A percentile compares a stretch with the other conserved stretches of the same genome.
phyloP scores from a whole-genome alignment of 257 asterid species.

The Przewalskia tangutica region DNA sequence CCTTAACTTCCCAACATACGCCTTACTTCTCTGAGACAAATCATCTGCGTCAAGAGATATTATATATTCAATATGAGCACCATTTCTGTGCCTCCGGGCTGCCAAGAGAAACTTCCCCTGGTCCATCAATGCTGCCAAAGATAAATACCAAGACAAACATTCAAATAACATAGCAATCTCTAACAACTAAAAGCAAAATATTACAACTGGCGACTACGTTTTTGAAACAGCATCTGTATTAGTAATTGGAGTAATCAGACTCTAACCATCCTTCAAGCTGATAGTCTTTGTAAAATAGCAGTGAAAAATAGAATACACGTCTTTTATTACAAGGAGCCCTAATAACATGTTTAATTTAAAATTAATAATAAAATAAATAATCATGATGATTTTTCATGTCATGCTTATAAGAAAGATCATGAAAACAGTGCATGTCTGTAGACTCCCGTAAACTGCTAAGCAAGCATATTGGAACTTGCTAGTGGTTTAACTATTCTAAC shows the following conservation, averaged over 20 bases:
- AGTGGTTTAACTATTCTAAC: not conserved
- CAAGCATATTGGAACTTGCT: not conserved
- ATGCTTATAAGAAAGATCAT: not conserved
- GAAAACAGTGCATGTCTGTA: not conserved
- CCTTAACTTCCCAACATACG: slow-evolving; percentile 95
- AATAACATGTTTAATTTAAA: not conserved
- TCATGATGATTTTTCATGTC: not conserved
- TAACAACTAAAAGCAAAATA: not conserved
- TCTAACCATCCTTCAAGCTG: not conserved
- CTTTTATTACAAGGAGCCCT: not conserved
- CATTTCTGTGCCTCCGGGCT: slow-evolving; percentile 70
- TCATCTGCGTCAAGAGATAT: slow-evolving; percentile 77
- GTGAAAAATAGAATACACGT: not conserved
- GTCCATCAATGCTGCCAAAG: slow-evolving; percentile 57
- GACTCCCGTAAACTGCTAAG: not conserved
- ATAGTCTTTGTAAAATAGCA: not conserved
- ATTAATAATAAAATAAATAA: not conserved
- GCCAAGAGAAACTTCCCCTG: slow-evolving; percentile 91
- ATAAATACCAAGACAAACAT: not conserved
- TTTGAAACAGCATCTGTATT: not conserved
- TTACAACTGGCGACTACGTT: not conserved
- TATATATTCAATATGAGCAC: slow-evolving; percentile 73
- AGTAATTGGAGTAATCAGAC: not conserved
- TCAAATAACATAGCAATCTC: not conserved
- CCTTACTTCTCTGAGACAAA: slow-evolving; percentile 81